Conservation (phyloP, 2,329 filamentous ascomycete species). For the Aspergillus bombycis region DNA sequence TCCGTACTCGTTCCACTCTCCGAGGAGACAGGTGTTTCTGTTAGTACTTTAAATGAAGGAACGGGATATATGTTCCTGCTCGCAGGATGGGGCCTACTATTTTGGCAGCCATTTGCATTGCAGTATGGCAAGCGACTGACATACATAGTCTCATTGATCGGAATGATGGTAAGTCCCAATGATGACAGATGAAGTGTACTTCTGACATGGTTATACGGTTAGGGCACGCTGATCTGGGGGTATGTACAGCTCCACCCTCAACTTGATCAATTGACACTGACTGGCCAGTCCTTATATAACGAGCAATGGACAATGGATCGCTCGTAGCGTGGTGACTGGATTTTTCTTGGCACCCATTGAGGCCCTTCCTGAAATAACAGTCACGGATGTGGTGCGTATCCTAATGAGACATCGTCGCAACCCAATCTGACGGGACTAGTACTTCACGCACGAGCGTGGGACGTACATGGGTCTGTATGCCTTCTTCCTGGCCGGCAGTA, state of each 20-base stretch:
- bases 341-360: slow-evolving; percentile 48
- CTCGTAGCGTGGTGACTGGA: slow-evolving; percentile 39
- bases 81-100: slow-evolving; percentile 49
- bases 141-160: slow-evolving; percentile 37
- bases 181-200: background rate
- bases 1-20: slow-evolving; percentile 44
- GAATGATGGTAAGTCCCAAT: slow-evolving; percentile 32
- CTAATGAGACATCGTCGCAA: background rate
- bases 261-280: slow-evolving; percentile 1
- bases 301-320: slow-evolving; percentile 44
- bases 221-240: slow-evolving; percentile 38
- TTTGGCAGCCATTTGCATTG: slow-evolving; percentile 53
- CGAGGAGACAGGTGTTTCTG: slow-evolving; percentile 38
- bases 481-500: slow-evolving; percentile 45
- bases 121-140: slow-evolving; percentile 47
- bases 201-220: slow-evolving; percentile 5
- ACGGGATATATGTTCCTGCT: slow-evolving; percentile 48
- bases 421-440: slow-evolving; percentile 28
- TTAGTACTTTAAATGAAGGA: slow-evolving; percentile 41
- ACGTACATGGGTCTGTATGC: slow-evolving; percentile 46
- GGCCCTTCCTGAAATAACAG: slow-evolving; percentile 44
- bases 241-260: slow-evolving; percentile 17
- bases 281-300: slow-evolving; percentile 32
- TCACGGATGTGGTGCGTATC: slow-evolving; percentile 45
- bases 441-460: slow-evolving; percentile 47